Percentiles rank a stretch among this genome's conserved stretches.
Evolutionary conservation across 2,329 filamentous ascomycete genomes (phyloP).

Genomic region (Trichocomaceae sp.): DNA sequence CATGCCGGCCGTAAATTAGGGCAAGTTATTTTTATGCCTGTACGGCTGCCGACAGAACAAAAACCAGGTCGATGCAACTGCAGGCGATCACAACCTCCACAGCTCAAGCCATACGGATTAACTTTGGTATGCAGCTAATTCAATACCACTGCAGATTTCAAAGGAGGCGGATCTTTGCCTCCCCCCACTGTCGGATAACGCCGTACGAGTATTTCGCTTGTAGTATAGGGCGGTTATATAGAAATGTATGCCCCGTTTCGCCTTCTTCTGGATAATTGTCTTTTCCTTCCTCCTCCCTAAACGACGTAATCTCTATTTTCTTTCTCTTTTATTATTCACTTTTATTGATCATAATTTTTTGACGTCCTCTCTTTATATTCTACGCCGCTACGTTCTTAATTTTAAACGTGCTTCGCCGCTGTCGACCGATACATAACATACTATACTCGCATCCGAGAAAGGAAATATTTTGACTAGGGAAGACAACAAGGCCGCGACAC

Average conservation of each 20-base stretch:
- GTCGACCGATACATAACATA: slow-evolving; percentile 15
- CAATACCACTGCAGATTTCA: slow-evolving; percentile 1
- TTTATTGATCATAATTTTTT: slow-evolving; percentile 19
- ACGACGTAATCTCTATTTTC: slow-evolving; percentile 15
- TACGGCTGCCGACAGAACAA: not conserved
- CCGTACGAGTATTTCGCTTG: not conserved
- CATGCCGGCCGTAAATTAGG: not conserved
- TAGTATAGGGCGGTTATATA: not conserved
- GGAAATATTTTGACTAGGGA: not conserved
- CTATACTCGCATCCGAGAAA: slow-evolving; percentile 10
- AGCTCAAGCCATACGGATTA: not conserved
- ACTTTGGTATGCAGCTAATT: slow-evolving; percentile 1
- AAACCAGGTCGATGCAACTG: slow-evolving; percentile 8
- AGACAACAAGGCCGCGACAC: slow-evolving; percentile 4
- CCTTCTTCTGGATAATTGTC: slow-evolving; percentile 14
- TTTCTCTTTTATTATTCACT: slow-evolving; percentile 20
- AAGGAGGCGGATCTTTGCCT: not conserved
- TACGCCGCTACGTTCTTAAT: slow-evolving; percentile 15
- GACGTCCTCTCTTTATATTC: slow-evolving; percentile 17
- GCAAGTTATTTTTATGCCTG: slow-evolving; percentile 1
- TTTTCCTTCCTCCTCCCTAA: slow-evolving; percentile 14
- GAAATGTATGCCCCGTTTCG: slow-evolving; percentile 1
- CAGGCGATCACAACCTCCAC: slow-evolving; percentile 12
- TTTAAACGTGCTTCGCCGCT: slow-evolving; percentile 28
- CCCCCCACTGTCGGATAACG: slow-evolving; percentile 2